Evolutionary conservation across 257 asterid genomes (phyloP).

Genomic region (Plantago elongata): DNA sequence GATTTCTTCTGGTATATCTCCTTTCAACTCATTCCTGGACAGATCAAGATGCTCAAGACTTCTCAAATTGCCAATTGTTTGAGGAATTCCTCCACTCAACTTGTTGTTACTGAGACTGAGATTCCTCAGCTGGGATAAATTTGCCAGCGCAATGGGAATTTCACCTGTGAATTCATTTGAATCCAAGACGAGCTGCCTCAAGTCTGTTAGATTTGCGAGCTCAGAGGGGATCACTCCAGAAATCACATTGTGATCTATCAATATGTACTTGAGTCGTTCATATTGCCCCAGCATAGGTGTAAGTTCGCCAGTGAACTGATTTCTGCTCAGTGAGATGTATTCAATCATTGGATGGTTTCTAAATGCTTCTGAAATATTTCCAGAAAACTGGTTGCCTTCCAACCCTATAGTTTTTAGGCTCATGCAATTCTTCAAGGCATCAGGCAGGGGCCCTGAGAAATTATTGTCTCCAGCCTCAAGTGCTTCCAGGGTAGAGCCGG

Average conservation of each 20-base stretch:
- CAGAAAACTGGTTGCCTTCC: constrained; percentile 57
- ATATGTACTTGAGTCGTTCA: constrained; percentile 40
- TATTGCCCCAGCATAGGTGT: constrained; percentile 52
- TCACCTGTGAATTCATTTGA: constrained; percentile 57
- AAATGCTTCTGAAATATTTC: constrained; percentile 52
- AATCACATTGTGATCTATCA: constrained; percentile 40
- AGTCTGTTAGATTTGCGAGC: constrained; percentile 47
- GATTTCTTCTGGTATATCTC: constrained; percentile 44
- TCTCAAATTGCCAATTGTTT: constrained; percentile 33
- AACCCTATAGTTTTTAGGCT: constrained; percentile 40
- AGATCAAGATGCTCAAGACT: constrained; percentile 50
- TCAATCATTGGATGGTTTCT: constrained; percentile 53
- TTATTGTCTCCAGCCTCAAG: constrained; percentile 48
- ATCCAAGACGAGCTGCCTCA: constrained; percentile 42
- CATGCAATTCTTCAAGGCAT: constrained; percentile 59
- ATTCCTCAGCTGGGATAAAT: constrained; percentile 26
- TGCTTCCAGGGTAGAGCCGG: constrained; percentile 38
- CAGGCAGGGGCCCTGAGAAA: constrained; percentile 59
- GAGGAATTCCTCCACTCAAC: constrained; percentile 58
- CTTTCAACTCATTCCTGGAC: constrained; percentile 46
- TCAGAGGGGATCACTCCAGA: constrained; percentile 65
- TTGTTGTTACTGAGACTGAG: constrained; percentile 56
- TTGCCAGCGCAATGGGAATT: constrained; percentile 52
- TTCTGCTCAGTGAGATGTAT: constrained; percentile 43
- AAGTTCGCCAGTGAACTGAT: constrained; percentile 52